Evolutionary conservation across 2,329 filamentous ascomycete species (phyloP), one percentile per base, ranked within the genome.

Genomic region (Aspergillus sp.): DNA sequence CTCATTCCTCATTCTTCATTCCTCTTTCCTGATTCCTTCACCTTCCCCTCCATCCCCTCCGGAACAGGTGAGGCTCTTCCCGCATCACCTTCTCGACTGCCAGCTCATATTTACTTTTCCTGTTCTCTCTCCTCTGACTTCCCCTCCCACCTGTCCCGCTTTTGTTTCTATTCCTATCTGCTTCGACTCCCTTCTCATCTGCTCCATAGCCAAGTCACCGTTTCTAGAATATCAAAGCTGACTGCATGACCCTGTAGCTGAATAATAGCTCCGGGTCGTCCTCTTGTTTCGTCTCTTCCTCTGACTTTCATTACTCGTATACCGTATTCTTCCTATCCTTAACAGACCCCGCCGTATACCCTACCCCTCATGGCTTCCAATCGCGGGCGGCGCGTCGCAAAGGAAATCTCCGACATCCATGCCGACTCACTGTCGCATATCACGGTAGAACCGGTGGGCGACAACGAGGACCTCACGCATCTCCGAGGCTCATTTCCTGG

Each of bases 401-500:
- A 82, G 68, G 80, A 82, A 62, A 72, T 82, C 54, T 77, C 78
- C 32, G 80, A 82, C 66, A 80, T 82, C 56, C 75, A 77, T 47
- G 70, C 74, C 61, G 95, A 99, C 72, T 83, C 85, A 57, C 85
- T 86, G 62, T 96, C 92, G 20, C 88, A 91, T 61, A 91, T 98
- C 69, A 83, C 82, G 31, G 91, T 90, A 14, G 81, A 86, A 55
- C 83, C 87, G 1, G 78, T 87, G 58, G 83, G 80, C 31, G 79
- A 85, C 62, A 85, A 85, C 51, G 84, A 86, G 63, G 90, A 92
- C 75, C 80, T 98, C 58, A 91, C 88, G 59, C 90, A 94, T 70
- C 86, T 99, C 63, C 88, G 87, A 66, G 95, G 94, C 59, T 85
- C 87, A 58, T 95, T 99, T 74, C 84, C 84, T 42, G 95, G 92